Base-by-base conservation (phyloP, 352 stramenopile genomes). In the Aphanomyces stellatus region DNA sequence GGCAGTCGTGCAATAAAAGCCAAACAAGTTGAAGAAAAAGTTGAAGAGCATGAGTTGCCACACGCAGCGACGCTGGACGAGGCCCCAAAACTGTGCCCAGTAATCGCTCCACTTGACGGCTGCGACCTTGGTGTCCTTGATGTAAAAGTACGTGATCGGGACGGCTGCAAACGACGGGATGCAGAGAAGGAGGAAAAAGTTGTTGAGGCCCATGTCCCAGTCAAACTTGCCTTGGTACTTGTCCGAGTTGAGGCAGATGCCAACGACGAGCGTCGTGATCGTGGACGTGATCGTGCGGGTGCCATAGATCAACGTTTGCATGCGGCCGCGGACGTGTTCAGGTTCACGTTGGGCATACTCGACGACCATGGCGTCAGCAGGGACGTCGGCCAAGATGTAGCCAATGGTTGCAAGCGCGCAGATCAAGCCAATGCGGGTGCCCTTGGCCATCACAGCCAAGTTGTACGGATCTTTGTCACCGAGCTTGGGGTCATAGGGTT, bases 51-150 rank as follows among this genome's bases (percentile, higher is more conserved):
- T 76, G 34, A 85, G 61, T 59, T 87, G 78, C 64, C 79, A 89
- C 63, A 91, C 82, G 8, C 80, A 82, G 55, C 81, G 78, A 42
- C 86, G 75, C 72, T 91, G 75, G 31, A 92, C 69, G 51, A 90
- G 83, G 35, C 76, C 74, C 79, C 79, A 90, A 73, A 91, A 82
- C 57, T 88, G 74, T 17, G 51, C 66, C 30, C 81, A 72, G 40
- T 85, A 82, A 31, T 72, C 69, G 13, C 27, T 8, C 4, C 82
- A 57, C 5, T 72, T 65, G 17, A 74, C 64, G 5, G 59, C n/a
- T 17, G 71, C 59, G 34, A 69, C 71, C 59, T 81, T 82, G n/a
- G 76, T 65, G n/a, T 85, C 77, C 25, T 75, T 62, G 28, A 86
- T 71, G 55, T 82, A 77, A 51, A 69, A 80, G 68, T 71, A 83